phyloP scores from a whole-genome alignment of 2,329 filamentous ascomycete genomes.

The Pseudofabraea citricarpa region DNA sequence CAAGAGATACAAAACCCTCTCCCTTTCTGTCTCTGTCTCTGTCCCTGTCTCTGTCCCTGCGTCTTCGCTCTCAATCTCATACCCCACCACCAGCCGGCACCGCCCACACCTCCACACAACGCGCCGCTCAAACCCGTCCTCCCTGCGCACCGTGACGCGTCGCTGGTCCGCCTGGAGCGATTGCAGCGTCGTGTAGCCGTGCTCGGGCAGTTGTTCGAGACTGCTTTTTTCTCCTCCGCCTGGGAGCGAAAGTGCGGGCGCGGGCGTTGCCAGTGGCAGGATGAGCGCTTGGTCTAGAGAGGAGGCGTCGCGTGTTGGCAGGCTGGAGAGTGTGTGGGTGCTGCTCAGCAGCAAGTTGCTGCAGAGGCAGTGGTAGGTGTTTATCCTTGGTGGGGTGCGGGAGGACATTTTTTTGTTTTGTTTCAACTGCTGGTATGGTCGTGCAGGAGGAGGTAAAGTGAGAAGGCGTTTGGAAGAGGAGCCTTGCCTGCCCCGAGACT shows the following conservation, averaged over 20 bases:
- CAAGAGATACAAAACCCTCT: slow-evolving; percentile 52
- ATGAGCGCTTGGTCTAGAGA: slow-evolving; percentile 51
- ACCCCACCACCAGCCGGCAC: slow-evolving; percentile 57
- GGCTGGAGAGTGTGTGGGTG: slow-evolving; percentile 43
- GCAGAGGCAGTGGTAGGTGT: slow-evolving; percentile 62
- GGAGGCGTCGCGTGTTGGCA: slow-evolving; percentile 47
- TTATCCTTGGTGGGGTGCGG: slow-evolving; percentile 23
- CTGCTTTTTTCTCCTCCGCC: slow-evolving; percentile 8
- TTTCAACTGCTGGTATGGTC: background rate
- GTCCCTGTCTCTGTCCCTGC: slow-evolving; percentile 3
- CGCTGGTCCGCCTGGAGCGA: slow-evolving; percentile 41
- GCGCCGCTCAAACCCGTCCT: slow-evolving; percentile 65
- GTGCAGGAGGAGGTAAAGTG: too few relatives aligned
- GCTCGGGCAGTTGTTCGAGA: slow-evolving; percentile 16
- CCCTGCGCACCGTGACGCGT: slow-evolving; percentile 45
- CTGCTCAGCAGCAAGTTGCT: slow-evolving; percentile 58
- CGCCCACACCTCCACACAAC: slow-evolving; percentile 52
- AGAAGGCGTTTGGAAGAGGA: too few relatives aligned
- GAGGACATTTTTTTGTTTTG: too few relatives aligned
- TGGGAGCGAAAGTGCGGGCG: slow-evolving; percentile 18
- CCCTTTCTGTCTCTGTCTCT: slow-evolving; percentile 23
- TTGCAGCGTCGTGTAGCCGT: slow-evolving; percentile 43
- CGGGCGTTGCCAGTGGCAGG: slow-evolving; percentile 42
- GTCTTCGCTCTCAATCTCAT: slow-evolving; percentile 48
- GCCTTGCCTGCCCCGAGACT: too few relatives aligned